phyloP scores from a whole-genome alignment of 768 basidiomycete genomes.

The Leccinum longicurvipes region DNA sequence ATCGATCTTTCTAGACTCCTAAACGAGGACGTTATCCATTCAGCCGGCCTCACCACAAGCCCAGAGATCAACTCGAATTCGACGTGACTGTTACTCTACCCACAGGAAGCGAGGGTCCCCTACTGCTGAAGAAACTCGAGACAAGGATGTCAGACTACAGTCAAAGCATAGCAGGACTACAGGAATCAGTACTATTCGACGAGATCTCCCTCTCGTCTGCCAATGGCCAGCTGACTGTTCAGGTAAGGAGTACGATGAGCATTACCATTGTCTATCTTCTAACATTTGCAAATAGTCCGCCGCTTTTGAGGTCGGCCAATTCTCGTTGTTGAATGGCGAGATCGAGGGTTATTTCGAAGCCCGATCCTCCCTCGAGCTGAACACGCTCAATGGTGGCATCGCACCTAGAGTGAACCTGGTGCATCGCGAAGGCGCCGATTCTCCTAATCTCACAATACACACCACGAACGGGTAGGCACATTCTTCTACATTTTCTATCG shows the following conservation, averaged over 20 bases:
- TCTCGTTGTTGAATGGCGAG: slow-evolving; percentile 42
- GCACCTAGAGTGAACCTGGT: slow-evolving; percentile 35
- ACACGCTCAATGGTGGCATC: slow-evolving; percentile 41
- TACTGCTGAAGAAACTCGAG: slow-evolving; percentile 40
- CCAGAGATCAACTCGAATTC: slow-evolving; percentile 27
- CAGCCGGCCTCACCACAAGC: neutral
- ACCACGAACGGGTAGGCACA: slow-evolving; percentile 43
- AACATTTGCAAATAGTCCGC: slow-evolving; percentile 29
- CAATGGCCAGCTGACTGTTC: slow-evolving; percentile 33
- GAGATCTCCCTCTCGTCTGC: slow-evolving; percentile 33
- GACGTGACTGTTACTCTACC: slow-evolving; percentile 40
- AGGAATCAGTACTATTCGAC: slow-evolving; percentile 35
- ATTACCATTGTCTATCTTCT: neutral
- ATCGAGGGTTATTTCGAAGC: slow-evolving; percentile 45
- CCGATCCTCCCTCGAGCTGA: slow-evolving; percentile 33
- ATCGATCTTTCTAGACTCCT: slow-evolving; percentile 32
- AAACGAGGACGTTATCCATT: neutral
- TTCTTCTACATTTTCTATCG: neutral
- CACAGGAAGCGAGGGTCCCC: slow-evolving; percentile 17
- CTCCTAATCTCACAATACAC: slow-evolving; percentile 31
- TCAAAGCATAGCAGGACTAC: slow-evolving; percentile 37
- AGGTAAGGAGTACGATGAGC: slow-evolving; percentile 25
- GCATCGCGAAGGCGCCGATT: slow-evolving; percentile 22
- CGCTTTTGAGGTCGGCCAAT: slow-evolving; percentile 20
- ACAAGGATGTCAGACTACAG: slow-evolving; percentile 40